Evolutionary conservation across 163 green algal genomes (phyloP).

Genomic region (Coccomyxa subellipsoidea): DNA sequence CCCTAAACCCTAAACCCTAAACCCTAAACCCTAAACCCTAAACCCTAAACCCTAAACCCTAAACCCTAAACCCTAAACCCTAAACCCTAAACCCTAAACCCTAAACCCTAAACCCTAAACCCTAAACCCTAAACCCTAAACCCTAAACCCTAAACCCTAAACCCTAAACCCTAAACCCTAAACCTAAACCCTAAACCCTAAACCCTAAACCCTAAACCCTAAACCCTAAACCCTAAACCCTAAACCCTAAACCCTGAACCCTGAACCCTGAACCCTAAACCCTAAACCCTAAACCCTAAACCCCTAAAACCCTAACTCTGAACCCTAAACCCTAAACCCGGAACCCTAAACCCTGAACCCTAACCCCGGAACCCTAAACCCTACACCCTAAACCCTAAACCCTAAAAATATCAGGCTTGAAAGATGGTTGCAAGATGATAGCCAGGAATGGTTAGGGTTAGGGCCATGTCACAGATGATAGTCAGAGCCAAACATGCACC

Average conservation of each 20-base stretch:
- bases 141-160: not conserved
- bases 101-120: too few relatives aligned
- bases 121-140: too few relatives aligned
- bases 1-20: too few relatives aligned
- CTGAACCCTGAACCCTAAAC: constrained; percentile 49
- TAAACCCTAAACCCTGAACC: constrained; percentile 30
- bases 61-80: too few relatives aligned
- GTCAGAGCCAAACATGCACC: not conserved
- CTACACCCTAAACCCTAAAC: constrained; percentile 41
- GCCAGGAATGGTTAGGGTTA: too few relatives aligned
- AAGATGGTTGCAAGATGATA: too few relatives aligned
- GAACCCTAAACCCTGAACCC: constrained; percentile 35
- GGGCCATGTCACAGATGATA: too few relatives aligned
- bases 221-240: constrained; percentile 29
- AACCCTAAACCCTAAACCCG: constrained; percentile 33
- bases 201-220: not conserved
- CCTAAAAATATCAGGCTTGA: not conserved
- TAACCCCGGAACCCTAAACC: constrained; percentile 44
- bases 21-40: too few relatives aligned
- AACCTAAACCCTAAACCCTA: not conserved
- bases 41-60: too few relatives aligned
- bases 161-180: not conserved
- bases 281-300: constrained; percentile 47
- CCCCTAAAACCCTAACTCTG: constrained; percentile 39
- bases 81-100: too few relatives aligned